Base-by-base conservation (phyloP, 495 filamentous ascomycete species). In the Darksidea phi region DNA sequence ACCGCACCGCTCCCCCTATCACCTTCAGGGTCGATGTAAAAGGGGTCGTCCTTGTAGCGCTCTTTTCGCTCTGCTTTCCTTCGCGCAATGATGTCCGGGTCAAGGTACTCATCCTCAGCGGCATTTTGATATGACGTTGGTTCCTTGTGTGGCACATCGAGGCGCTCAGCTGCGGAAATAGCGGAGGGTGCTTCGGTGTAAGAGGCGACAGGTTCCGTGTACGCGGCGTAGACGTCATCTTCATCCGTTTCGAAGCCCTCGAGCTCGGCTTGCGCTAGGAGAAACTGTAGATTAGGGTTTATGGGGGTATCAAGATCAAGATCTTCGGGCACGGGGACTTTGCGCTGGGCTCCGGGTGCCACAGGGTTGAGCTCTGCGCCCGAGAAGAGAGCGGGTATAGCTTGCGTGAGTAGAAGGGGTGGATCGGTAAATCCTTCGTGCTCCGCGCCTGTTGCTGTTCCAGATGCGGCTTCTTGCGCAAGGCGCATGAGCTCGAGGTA, bases 341-440 rank as follows among this genome's bases (percentile, higher is more conserved):
- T 96, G 34, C 82, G 81, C 72, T 97, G 91, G 18, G 94, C 94
- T 41, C 82, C 84, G 1, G 73, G 72, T 0, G 94, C 90, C 20
- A 98, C 92, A 0, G 94, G 94, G 62, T 97, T 96, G 7, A 98
- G 77, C 64, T 97, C 90, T 71, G 87, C 82, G 1, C 92, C 92
- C 17, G 76, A 71, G 68, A 97, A 98, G 23, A 97, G 79, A 2
- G 85, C 85, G 4, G 95, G 94, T 51, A 98, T 88, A 18, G 91
- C 89, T 67, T 91, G 87, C 0, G 89, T 90, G 23, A 98, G 81
- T 4, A 98, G 78, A 17, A 90, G 78, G 1, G 94, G 94, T 17
- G 87, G 77, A 51, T 91, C 84, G 57, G 83, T 77, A 34, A 80
- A 76, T 1, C 80, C 69, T 3, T 76, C 74, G 41, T 83, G 77